A percentile compares a stretch with the other conserved stretches of the same genome.
Conservation (phyloP, 148 eudicot genomes). For the Cornus suecica region DNA sequence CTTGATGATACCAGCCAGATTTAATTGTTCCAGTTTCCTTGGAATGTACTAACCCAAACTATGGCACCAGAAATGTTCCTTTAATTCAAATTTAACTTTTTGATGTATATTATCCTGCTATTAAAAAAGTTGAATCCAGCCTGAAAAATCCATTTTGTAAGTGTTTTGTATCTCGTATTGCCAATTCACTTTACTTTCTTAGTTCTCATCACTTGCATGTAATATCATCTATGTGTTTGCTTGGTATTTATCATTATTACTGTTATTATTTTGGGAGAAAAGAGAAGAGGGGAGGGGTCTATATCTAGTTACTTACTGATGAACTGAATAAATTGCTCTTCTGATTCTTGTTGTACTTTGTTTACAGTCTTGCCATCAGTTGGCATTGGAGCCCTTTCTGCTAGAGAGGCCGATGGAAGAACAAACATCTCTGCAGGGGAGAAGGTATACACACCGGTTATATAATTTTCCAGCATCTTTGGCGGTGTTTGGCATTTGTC, state of each 20-base stretch:
- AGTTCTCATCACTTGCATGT: not conserved
- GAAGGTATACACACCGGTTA: slow-evolving; percentile 44
- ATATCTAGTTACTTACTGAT: not conserved
- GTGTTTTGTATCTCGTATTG: no score
- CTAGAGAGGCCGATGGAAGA: slow-evolving; percentile 94
- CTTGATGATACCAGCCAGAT: no score
- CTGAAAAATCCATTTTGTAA: no score
- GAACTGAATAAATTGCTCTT: slow-evolving; percentile 7
- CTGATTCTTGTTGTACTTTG: slow-evolving; percentile 9
- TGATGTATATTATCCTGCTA: no score
- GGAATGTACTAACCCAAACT: no score
- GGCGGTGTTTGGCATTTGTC: not conserved
- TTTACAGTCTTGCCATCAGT: slow-evolving; percentile 78
- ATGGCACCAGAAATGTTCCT: no score
- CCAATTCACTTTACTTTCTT: no score
- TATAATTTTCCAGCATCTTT: not conserved
- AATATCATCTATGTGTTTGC: not conserved
- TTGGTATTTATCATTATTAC: not conserved
- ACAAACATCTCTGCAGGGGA: slow-evolving; percentile 67
- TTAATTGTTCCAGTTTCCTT: no score
- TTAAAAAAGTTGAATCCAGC: no score
- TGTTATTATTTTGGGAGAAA: not conserved
- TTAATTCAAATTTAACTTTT: no score
- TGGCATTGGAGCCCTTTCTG: slow-evolving; percentile 95
- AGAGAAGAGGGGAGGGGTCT: no score